Evolutionary conservation across 148 eudicot species (phyloP).

Genomic region (Vaccinium corymbosum): DNA sequence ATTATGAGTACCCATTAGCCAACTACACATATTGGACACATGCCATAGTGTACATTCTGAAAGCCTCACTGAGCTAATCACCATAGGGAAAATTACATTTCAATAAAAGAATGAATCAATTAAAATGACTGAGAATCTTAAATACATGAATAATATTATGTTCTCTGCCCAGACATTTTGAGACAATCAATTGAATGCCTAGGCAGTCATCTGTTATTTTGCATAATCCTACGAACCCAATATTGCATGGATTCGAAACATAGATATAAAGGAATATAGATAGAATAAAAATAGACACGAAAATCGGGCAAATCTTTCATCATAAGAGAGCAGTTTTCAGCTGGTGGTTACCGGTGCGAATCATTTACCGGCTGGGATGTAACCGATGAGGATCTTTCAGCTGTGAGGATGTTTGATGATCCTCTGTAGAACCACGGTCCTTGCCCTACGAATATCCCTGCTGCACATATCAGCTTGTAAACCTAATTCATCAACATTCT

Average conservation of each 20-base stretch:
- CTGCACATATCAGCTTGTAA: slow-evolving; percentile 83
- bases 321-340: not conserved
- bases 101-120: slow-evolving; percentile 1
- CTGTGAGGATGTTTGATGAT: slow-evolving; percentile 73
- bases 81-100: not conserved
- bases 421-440: slow-evolving; percentile 91
- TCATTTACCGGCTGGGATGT: not conserved
- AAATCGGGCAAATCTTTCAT: not conserved
- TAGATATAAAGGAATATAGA: not conserved
- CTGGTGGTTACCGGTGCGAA: not conserved
- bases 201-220: slow-evolving; percentile 8
- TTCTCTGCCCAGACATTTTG: not conserved
- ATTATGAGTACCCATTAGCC: not conserved
- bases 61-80: not conserved
- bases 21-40: not conserved
- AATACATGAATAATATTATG: not conserved
- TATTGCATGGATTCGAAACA: slow-evolving; percentile 2
- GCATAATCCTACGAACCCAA: slow-evolving; percentile 4
- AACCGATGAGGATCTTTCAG: slow-evolving; percentile 16
- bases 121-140: not conserved
- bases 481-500: slow-evolving; percentile 84
- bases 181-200: not conserved
- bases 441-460: slow-evolving; percentile 83
- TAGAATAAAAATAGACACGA: not conserved
- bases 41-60: not conserved